Evolutionary conservation across 345 rosid genomes (phyloP), one percentile per base, ranked within the genome.

Genomic region (Conringia planisiliqua): DNA sequence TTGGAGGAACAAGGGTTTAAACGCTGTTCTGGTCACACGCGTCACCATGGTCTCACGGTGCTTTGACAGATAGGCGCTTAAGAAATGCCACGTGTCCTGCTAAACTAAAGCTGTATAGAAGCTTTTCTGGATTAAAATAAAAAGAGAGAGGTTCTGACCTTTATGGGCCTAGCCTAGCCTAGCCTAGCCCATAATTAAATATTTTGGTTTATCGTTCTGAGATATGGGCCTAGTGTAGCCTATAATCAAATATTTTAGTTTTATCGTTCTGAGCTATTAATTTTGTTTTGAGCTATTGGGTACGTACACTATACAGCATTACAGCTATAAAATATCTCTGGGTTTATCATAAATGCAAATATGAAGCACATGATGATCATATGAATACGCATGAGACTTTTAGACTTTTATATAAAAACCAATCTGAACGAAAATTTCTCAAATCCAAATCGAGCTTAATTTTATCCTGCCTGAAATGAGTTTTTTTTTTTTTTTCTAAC

Each of bases 21-120:
- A 22, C 65, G 69, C 57, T 60, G 70, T 8, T 8, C 43, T 52
- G 65, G 42, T 54, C 70, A 76, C 75, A 70, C 75, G 71, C 75
- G 80, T 63, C 80, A 60, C 12, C 66, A 36, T 35, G 30, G 24
- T 46, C 9, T 13, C 71, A 36, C 52, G 10, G 59, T 69, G 66
- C 48, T 44, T 33, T 62, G 80, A 70, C 75, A 76, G n/a, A 33
- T 47, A 69, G 75, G 10, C 27, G 20, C 56, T 7, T 12, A 22
- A 24, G 14, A 54, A 39, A 12, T 8, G 75, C 16, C 79, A 76
- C 75, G 66, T 76, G 65, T 76, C 22, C 6, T 67, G 3, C n/a
- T 5, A 16, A 17, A 30, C 66, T 36, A 4, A 11, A 59, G 29
- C 66, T 47, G 33, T 42, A 40, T 20, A 2, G 39, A 16, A 70